Percentiles rank a stretch among this genome's conserved stretches.
Evolutionary conservation across 2,329 filamentous ascomycete species (phyloP).

Genomic region (Diaporthe eres): DNA sequence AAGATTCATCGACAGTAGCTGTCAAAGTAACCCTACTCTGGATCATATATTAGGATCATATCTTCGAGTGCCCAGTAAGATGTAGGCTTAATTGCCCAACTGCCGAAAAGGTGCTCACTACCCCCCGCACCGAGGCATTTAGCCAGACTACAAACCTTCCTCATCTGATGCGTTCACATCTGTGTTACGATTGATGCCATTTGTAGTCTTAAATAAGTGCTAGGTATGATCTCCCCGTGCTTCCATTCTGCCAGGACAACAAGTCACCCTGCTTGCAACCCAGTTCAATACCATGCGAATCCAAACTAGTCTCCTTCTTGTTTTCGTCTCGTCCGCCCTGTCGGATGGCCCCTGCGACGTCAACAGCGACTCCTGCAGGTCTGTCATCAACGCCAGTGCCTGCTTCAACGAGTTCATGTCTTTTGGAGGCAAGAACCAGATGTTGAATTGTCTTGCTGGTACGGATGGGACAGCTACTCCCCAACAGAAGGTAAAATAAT

Average conservation of each 20-base stretch:
- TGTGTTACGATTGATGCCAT: background rate
- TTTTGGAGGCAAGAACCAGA: slow-evolving; percentile 22
- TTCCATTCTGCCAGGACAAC: background rate
- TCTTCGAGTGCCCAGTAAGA: background rate
- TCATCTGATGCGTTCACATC: background rate
- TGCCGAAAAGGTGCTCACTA: background rate
- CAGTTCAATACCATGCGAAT: background rate
- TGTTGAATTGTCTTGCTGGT: slow-evolving; percentile 12
- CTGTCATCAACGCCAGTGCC: slow-evolving; percentile 28
- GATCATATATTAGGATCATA: background rate
- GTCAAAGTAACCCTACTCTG: slow-evolving; percentile 1
- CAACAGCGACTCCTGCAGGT: slow-evolving; percentile 15
- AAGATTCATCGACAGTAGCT: background rate
- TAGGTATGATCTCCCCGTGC: background rate
- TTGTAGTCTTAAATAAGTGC: background rate
- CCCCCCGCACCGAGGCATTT: background rate
- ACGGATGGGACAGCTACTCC: slow-evolving; percentile 15
- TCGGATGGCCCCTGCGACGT: slow-evolving; percentile 23
- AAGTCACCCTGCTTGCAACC: background rate
- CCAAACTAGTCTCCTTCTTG: slow-evolving; percentile 12
- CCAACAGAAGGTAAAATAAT: slow-evolving; percentile 5
- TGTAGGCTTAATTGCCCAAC: slow-evolving; percentile 3
- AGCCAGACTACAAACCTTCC: background rate
- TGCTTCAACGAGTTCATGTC: slow-evolving; percentile 24
- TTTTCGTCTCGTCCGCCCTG: slow-evolving; percentile 24